Evolutionary conservation across 805 yeast species (phyloP).

Genomic region (Maudiozyma saulgeensis): DNA sequence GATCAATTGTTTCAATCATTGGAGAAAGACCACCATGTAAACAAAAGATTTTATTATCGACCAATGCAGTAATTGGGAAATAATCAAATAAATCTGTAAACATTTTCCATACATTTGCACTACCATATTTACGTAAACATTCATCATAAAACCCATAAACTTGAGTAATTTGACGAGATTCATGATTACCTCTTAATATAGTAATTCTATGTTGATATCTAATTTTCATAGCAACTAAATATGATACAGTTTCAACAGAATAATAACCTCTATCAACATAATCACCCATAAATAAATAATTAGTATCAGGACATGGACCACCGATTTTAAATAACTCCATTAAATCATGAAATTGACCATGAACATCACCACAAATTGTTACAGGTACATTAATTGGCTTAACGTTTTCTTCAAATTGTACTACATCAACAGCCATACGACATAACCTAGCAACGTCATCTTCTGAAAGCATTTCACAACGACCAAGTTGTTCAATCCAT

Average conservation of each 20-base stretch:
- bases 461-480: conserved; percentile 76
- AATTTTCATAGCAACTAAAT: conserved; percentile 83
- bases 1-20: conserved; percentile 87
- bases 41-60: conserved; percentile 84
- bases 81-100: conserved; percentile 88
- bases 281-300: conserved; percentile 83
- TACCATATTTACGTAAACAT: conserved; percentile 85
- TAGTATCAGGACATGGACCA: conserved; percentile 87
- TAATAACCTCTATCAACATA: conserved; percentile 78
- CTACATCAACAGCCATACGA: conserved; percentile 82
- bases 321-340: conserved; percentile 90
- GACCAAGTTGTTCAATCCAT: conserved; percentile 74
- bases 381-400: conserved; percentile 95
- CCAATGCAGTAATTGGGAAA: conserved; percentile 87
- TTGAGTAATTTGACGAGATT: conserved; percentile 90
- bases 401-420: conserved; percentile 86
- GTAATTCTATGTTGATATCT: conserved; percentile 88
- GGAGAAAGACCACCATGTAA: conserved; percentile 93
- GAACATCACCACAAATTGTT: conserved; percentile 94
- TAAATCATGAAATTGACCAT: conserved; percentile 91
- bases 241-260: conserved; percentile 86
- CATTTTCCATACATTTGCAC: conserved; percentile 87
- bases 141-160: conserved; percentile 95
- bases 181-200: conserved; percentile 89
- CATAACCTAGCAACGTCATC: conserved; percentile 72